These are phyloP conservation scores for Polychaeton citri DNA, from an alignment of 2,329 filamentous ascomycete genomes.

Conservation along the genomic window DNA sequence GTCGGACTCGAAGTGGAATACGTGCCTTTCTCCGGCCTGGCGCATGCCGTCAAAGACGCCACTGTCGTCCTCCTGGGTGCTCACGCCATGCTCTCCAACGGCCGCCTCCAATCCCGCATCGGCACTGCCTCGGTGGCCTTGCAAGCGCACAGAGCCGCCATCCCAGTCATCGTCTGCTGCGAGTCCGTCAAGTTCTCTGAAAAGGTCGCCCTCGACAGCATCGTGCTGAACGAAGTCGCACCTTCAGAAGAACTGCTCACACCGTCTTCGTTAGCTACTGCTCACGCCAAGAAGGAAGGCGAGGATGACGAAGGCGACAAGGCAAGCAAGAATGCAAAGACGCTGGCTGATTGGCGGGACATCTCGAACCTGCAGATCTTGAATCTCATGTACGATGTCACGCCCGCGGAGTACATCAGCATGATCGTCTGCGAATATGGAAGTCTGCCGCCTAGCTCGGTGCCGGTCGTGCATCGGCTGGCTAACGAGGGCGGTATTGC, in stretches of 20 bases:
- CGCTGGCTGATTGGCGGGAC: constrained; percentile 43
- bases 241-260: constrained; percentile 52
- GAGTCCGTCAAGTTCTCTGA: constrained; percentile 93
- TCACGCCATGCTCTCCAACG: constrained; percentile 92
- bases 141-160: constrained; percentile 59
- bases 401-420: constrained; percentile 71
- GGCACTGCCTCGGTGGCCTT: constrained; percentile 82
- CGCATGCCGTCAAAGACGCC: constrained; percentile 56
- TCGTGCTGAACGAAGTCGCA: constrained; percentile 87
- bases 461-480: constrained; percentile 56
- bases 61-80: constrained; percentile 73
- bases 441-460: constrained; percentile 70
- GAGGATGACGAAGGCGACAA: constrained; percentile 15
- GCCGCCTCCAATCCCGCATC: constrained; percentile 72
- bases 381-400: constrained; percentile 84
- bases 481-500: constrained; percentile 16
- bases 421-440: constrained; percentile 89
- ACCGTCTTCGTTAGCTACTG: constrained; percentile 2
- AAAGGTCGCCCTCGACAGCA: constrained; percentile 77
- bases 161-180: constrained; percentile 78
- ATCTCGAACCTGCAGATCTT: constrained; percentile 47
- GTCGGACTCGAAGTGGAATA: constrained; percentile 69
- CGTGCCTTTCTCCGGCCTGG: constrained; percentile 63
- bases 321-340: constrained; percentile 12
- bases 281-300: constrained; percentile 14